Conservation (phyloP, 352 stramenopile species). For the Globisporangium acanthophoron region DNA sequence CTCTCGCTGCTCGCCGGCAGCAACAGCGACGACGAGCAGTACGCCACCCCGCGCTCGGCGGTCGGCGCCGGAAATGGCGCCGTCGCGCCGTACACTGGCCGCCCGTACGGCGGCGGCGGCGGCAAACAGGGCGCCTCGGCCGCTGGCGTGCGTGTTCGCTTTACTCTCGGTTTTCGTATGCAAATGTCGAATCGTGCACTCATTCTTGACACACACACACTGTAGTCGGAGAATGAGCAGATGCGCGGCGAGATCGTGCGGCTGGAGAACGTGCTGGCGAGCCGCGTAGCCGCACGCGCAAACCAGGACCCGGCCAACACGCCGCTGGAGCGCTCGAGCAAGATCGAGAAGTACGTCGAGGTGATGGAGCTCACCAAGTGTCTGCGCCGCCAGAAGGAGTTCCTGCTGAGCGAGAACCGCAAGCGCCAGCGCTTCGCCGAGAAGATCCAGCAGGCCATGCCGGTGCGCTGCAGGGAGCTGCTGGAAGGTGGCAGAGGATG, state of each 20-base stretch:
- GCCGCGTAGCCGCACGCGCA: slow-evolving; percentile 61
- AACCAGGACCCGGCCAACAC: slow-evolving; percentile 65
- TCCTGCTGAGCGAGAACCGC: slow-evolving; percentile 79
- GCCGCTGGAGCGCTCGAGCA: slow-evolving; percentile 69
- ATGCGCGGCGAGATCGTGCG: slow-evolving; percentile 78
- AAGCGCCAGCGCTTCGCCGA: slow-evolving; percentile 83
- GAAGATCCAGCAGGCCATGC: slow-evolving; percentile 85
- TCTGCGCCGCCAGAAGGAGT: slow-evolving; percentile 81
- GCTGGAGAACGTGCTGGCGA: slow-evolving; percentile 68
- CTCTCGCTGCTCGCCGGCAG: slow-evolving; percentile 40
- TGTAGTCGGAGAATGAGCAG: slow-evolving; percentile 66
- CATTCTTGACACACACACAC: neutral
- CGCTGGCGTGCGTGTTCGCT: slow-evolving; percentile 28
- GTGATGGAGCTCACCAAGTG: slow-evolving; percentile 87
- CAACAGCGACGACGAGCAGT: slow-evolving; percentile 58
- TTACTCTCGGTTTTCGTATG: neutral
- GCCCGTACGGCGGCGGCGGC: slow-evolving; percentile 37
- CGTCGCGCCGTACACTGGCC: slow-evolving; percentile 28
- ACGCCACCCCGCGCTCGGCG: slow-evolving; percentile 19
- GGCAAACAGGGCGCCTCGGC: slow-evolving; percentile 12
- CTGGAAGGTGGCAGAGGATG: neutral
- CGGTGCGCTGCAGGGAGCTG: slow-evolving; percentile 20
- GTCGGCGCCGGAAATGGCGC: slow-evolving; percentile 1
- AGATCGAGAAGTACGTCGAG: slow-evolving; percentile 87
- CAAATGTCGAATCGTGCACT: neutral